Conservation (phyloP, 2,329 filamentous ascomycete genomes). For the Zasmidium citrigriseum region DNA sequence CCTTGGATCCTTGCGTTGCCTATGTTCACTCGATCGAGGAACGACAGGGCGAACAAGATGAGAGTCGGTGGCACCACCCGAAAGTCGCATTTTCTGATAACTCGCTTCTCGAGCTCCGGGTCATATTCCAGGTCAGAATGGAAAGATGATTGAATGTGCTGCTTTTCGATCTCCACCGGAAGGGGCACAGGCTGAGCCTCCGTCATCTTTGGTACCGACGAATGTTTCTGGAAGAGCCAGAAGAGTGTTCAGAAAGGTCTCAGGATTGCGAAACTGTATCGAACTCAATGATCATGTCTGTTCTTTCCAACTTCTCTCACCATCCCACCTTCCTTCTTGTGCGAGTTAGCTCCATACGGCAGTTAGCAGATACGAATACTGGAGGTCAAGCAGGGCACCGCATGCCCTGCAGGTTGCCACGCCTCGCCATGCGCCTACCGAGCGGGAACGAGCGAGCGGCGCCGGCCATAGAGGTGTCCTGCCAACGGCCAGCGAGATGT, state of each 20-base stretch:
- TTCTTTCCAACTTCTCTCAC: neutral
- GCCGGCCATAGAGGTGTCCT: neutral
- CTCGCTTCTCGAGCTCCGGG: neutral
- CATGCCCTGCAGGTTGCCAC: neutral
- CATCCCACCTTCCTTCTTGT: neutral
- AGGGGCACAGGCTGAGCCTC: neutral
- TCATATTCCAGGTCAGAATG: neutral
- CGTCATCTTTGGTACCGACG: neutral
- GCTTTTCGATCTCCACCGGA: neutral
- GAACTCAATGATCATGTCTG: neutral
- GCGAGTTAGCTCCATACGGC: neutral
- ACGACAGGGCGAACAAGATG: slow-evolving; percentile 37
- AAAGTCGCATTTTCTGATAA: neutral
- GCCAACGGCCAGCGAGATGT: neutral
- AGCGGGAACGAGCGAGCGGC: neutral
- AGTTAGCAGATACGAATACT: neutral
- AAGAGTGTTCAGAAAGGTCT: neutral
- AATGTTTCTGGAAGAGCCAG: neutral
- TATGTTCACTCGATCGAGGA: slow-evolving; percentile 36
- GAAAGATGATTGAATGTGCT: neutral
- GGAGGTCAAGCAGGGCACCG: neutral
- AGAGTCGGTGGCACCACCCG: slow-evolving; percentile 38
- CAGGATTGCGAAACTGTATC: neutral
- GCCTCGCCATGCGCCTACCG: neutral
- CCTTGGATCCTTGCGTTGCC: slow-evolving; percentile 35